A percentile compares a stretch with the other conserved stretches of the same genome.
Conservation (phyloP, 352 stramenopile species). For the Phytophthora sojae region DNA sequence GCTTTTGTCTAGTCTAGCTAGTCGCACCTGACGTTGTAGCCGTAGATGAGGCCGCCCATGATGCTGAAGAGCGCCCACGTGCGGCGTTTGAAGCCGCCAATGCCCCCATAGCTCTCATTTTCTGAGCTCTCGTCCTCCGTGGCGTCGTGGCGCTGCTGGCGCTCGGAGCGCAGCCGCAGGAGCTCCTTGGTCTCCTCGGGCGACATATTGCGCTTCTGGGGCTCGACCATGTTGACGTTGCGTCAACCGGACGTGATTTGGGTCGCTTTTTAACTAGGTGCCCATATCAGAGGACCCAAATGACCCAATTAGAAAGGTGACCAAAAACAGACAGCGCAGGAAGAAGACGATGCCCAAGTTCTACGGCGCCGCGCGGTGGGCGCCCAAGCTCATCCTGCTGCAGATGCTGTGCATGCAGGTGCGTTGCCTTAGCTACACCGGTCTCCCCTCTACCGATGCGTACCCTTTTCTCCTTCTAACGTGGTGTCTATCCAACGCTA, state of each 20-base stretch:
- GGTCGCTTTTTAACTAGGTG: background rate
- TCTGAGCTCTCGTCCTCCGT: constrained; percentile 10
- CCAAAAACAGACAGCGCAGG: background rate
- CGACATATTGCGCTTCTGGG: constrained; percentile 29
- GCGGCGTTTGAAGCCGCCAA: constrained; percentile 48
- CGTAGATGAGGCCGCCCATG: constrained; percentile 87
- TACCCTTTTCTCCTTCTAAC: background rate
- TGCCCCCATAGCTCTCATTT: constrained; percentile 8
- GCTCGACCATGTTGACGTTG: constrained; percentile 24
- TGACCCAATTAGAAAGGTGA: background rate
- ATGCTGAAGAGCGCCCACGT: constrained; percentile 85
- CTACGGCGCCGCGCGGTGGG: constrained; percentile 81
- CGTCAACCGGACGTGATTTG: constrained; percentile 1
- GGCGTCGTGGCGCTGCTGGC: constrained; percentile 26
- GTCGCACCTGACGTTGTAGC: constrained; percentile 79
- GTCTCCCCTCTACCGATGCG: constrained; percentile 6
- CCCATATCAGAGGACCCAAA: background rate
- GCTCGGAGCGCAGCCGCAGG: constrained; percentile 49
- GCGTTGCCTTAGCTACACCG: background rate
- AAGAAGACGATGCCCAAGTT: constrained; percentile 79
- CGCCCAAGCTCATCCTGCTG: constrained; percentile 88
- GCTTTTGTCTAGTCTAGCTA: no score
- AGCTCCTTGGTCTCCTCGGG: constrained; percentile 71
- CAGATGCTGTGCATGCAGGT: constrained; percentile 92
- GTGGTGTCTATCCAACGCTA: background rate